phyloP scores from a whole-genome alignment of 441 rosid genomes.

The Populus hybrid region DNA sequence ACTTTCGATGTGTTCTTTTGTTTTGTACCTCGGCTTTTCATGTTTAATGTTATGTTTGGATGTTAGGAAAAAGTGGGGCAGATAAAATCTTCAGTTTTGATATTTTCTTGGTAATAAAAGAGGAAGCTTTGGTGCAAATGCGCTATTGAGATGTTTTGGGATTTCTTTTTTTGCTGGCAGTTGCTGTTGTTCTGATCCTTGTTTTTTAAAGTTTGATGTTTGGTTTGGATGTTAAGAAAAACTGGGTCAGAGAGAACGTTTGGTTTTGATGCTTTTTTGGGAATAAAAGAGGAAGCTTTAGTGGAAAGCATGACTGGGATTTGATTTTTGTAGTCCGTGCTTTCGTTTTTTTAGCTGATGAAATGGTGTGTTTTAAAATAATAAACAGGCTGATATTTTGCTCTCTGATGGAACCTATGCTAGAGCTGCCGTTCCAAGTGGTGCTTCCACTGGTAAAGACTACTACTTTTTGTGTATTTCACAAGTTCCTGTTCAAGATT shows the following conservation, averaged over 20 bases:
- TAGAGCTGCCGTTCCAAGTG: conserved; percentile 87
- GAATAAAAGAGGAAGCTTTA: not conserved
- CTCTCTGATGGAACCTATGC: conserved; percentile 50
- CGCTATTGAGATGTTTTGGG: not conserved
- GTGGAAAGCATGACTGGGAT: not conserved
- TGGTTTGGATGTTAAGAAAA: not conserved
- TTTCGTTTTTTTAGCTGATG: not conserved
- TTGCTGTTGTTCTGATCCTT: not conserved
- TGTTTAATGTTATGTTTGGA: too few species aligned
- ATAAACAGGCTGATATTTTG: conserved; percentile 50
- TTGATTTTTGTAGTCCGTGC: not conserved
- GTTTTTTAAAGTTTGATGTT: not conserved
- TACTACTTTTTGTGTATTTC: not conserved
- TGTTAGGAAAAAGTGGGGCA: too few species aligned
- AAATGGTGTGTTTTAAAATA: not conserved
- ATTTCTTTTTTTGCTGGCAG: not conserved
- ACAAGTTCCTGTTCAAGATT: not conserved
- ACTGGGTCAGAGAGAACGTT: not conserved
- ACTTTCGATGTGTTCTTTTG: not conserved
- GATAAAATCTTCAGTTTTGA: not conserved
- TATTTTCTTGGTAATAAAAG: not conserved
- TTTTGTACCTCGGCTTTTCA: not conserved
- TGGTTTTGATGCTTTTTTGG: not conserved
- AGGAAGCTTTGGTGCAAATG: not conserved
- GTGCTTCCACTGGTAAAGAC: conserved; percentile 79